Conservation (phyloP, 2,329 filamentous ascomycete genomes). For the Colletotrichum abscissum region DNA sequence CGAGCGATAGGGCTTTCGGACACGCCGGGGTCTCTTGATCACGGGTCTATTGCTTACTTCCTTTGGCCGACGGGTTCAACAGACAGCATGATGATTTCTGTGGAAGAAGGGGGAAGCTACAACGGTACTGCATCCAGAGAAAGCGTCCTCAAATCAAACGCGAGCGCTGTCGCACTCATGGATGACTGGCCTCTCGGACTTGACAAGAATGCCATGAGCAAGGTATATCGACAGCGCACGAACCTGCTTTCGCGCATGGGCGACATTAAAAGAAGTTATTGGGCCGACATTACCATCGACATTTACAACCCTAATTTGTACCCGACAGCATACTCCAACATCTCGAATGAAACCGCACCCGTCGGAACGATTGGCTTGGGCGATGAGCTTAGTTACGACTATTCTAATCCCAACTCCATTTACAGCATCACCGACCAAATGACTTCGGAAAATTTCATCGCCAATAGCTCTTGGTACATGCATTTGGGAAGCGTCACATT, state of each 20-base stretch:
- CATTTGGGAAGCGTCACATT: constrained; percentile 46
- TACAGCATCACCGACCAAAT: neutral
- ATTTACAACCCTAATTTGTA: neutral
- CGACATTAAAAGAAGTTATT: neutral
- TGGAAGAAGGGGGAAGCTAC: neutral
- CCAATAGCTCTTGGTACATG: constrained; percentile 18
- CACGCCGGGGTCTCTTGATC: neutral
- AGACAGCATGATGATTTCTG: neutral
- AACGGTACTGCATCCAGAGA: neutral
- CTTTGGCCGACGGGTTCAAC: neutral
- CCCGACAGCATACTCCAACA: neutral
- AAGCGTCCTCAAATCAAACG: neutral
- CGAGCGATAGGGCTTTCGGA: neutral
- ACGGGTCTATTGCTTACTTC: neutral
- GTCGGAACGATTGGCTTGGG: neutral
- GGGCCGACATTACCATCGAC: neutral
- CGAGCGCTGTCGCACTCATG: neutral
- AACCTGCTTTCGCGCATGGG: neutral
- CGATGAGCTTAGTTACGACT: neutral
- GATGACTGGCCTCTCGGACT: neutral
- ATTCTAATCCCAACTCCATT: too few species aligned
- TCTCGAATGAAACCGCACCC: neutral
- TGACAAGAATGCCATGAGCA: neutral
- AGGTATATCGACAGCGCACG: neutral
- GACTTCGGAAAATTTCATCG: neutral